Evolutionary conservation across 177 flowering plant species (phyloP).

Genomic region (Vitis hybrid): DNA sequence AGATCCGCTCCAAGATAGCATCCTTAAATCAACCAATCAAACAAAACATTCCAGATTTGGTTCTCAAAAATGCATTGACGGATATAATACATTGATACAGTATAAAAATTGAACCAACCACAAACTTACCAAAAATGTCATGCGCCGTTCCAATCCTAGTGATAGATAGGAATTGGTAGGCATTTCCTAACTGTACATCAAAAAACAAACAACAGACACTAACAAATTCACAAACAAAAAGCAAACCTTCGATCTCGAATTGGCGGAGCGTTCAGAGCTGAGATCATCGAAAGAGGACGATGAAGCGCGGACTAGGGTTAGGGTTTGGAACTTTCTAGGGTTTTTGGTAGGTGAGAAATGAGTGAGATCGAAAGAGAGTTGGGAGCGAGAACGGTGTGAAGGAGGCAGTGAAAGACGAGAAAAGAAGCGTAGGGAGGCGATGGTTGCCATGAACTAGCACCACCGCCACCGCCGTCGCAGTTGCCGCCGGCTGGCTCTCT

Average conservation of each 20-base stretch:
- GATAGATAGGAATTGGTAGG: too few species aligned
- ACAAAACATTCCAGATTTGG: too few species aligned
- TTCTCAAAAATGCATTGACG: too few species aligned
- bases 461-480: conserved; percentile 6
- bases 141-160: too few species aligned
- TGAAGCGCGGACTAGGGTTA: conserved; percentile 6
- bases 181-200: too few species aligned
- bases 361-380: background rate
- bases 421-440: conserved; percentile 12
- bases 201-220: too few species aligned
- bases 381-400: background rate
- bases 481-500: background rate
- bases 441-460: conserved; percentile 22
- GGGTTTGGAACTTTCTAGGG: conserved; percentile 6
- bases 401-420: conserved; percentile 1
- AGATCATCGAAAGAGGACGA: conserved; percentile 11
- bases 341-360: background rate
- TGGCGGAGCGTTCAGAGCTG: background rate
- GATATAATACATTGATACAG: too few species aligned
- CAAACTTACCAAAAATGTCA: too few species aligned
- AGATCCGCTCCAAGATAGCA: too few species aligned
- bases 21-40: too few species aligned
- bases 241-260: conserved; percentile 19
- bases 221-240: too few species aligned
- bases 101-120: too few species aligned